Conservation (phyloP, 2,329 filamentous ascomycete species). For the Penicillium sp. region DNA sequence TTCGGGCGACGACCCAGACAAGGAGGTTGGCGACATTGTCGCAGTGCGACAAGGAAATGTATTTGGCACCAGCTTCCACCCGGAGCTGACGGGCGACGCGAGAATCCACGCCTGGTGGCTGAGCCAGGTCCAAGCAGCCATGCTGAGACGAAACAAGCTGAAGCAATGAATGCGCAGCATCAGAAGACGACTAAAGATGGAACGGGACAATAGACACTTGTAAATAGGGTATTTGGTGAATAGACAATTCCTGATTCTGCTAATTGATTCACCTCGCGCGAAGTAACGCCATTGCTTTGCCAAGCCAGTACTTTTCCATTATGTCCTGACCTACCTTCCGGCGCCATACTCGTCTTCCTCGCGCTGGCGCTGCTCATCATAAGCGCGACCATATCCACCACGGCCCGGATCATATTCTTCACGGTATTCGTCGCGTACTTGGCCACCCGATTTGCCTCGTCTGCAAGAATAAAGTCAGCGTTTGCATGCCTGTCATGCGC, state of each 20-base stretch:
- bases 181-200: slow-evolving; percentile 5
- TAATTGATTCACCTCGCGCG: slow-evolving; percentile 30
- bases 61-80: slow-evolving; percentile 92
- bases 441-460: slow-evolving; percentile 89
- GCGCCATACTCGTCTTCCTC: slow-evolving; percentile 59
- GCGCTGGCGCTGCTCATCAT: slow-evolving; percentile 58
- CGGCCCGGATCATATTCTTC: slow-evolving; percentile 95
- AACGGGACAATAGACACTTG: slow-evolving; percentile 17
- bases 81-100: slow-evolving; percentile 81
- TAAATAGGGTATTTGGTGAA: slow-evolving; percentile 29
- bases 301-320: slow-evolving; percentile 22
- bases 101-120: slow-evolving; percentile 96
- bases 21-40: slow-evolving; percentile 66
- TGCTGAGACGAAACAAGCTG: slow-evolving; percentile 29
- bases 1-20: slow-evolving; percentile 40
- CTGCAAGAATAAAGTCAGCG: slow-evolving; percentile 33
- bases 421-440: slow-evolving; percentile 95
- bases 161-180: slow-evolving; percentile 15
- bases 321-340: slow-evolving; percentile 45
- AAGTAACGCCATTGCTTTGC: slow-evolving; percentile 34
- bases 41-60: slow-evolving; percentile 88
- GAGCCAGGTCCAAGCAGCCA: slow-evolving; percentile 57
- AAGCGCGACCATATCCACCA: slow-evolving; percentile 79
- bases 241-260: slow-evolving; percentile 29
- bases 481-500: not conserved